A percentile compares a stretch with the other conserved stretches of the same genome.
Evolutionary conservation across 2,329 filamentous ascomycete genomes (phyloP).

Genomic region (Aureobasidium sp.): DNA sequence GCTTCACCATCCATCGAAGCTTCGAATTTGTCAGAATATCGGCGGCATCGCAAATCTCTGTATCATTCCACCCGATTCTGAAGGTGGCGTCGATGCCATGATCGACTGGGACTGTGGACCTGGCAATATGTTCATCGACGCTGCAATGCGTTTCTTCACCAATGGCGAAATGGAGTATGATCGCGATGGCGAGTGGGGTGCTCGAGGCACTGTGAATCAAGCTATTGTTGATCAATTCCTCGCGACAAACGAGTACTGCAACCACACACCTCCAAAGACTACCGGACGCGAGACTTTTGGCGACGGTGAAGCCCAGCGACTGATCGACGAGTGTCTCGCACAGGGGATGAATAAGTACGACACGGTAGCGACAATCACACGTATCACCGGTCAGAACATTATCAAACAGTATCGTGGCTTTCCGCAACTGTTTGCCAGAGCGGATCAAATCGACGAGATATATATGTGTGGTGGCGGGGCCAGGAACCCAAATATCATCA

Average conservation of each 20-base stretch:
- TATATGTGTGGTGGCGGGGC: slow-evolving; percentile 26
- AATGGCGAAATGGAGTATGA: slow-evolving; percentile 20
- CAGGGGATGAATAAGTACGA: slow-evolving; percentile 21
- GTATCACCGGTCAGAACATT: slow-evolving; percentile 23
- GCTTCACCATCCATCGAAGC: slow-evolving; percentile 20
- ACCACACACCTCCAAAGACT: not conserved
- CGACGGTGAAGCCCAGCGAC: not conserved
- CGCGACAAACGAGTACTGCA: not conserved
- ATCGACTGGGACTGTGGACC: slow-evolving; percentile 20
- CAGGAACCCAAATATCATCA: slow-evolving; percentile 26
- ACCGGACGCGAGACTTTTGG: not conserved
- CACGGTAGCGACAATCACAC: slow-evolving; percentile 24
- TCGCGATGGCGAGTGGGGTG: not conserved
- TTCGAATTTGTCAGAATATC: slow-evolving; percentile 23
- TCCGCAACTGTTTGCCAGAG: not conserved
- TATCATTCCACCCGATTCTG: slow-evolving; percentile 19
- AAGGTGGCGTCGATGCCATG: slow-evolving; percentile 16
- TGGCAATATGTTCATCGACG: slow-evolving; percentile 24
- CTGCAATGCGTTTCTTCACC: slow-evolving; percentile 22
- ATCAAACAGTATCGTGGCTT: slow-evolving; percentile 21
- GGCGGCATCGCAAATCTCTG: slow-evolving; percentile 25
- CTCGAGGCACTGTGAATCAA: not conserved
- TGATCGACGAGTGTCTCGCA: slow-evolving; percentile 2
- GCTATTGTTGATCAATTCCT: not conserved
- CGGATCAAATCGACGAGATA: slow-evolving; percentile 22